These are phyloP conservation scores for Boletus reticulatus DNA, from an alignment of 768 basidiomycete species.

Conservation along the genomic window DNA sequence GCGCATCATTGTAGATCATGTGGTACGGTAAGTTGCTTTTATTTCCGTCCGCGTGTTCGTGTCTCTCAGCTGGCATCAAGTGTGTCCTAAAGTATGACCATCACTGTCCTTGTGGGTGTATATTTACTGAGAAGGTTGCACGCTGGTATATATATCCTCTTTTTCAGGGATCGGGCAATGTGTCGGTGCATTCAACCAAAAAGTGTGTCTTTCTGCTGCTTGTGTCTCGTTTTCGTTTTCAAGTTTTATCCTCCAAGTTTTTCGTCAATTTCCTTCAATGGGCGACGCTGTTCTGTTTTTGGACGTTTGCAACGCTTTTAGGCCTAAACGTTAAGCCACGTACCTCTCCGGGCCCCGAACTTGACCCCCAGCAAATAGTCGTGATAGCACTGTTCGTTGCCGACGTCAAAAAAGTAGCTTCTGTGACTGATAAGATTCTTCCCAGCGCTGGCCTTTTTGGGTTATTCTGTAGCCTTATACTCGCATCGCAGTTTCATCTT, in stretches of 20 bases:
- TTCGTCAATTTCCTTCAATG: constrained; percentile 82
- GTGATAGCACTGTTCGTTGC: constrained; percentile 70
- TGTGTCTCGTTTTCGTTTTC: background rate
- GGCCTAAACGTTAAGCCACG: constrained; percentile 43
- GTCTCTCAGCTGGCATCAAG: constrained; percentile 34
- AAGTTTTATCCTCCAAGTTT: constrained; percentile 45
- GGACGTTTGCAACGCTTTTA: constrained; percentile 61
- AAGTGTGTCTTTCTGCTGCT: constrained; percentile 42
- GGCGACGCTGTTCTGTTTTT: constrained; percentile 55
- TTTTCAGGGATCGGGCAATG: constrained; percentile 86
- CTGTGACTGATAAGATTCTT: constrained; percentile 4
- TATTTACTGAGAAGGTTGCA: background rate
- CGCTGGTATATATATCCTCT: background rate
- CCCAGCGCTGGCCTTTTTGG: constrained; percentile 66
- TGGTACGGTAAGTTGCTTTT: constrained; percentile 59
- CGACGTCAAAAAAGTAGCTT: background rate
- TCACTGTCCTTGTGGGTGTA: constrained; percentile 78
- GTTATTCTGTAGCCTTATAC: constrained; percentile 63
- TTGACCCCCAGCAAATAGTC: constrained; percentile 71
- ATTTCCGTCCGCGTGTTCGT: background rate
- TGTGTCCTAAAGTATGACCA: constrained; percentile 85
- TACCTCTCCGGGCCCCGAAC: constrained; percentile 18
- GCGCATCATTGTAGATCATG: constrained; percentile 81
- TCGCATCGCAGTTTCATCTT: constrained; percentile 56
- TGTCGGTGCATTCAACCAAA: constrained; percentile 90